Base-by-base conservation (phyloP, 2,329 filamentous ascomycete species). In the Fusarium tuaranense region DNA sequence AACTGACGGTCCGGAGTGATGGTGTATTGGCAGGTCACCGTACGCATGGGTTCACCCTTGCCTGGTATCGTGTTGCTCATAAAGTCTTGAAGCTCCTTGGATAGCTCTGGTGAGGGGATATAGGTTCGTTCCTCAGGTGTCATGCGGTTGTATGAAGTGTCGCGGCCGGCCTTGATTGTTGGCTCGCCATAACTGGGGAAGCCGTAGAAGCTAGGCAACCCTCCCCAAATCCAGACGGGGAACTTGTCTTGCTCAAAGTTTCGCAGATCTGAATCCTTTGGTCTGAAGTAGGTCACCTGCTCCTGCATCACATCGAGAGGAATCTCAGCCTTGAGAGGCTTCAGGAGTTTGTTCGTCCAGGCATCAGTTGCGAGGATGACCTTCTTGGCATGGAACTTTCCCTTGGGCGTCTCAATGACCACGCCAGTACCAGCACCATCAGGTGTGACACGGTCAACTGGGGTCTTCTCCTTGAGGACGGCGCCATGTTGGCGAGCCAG, bases 1-100 rank as follows among this genome's bases (percentile, higher is more conserved):
- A 79, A 77, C 32, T 78, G 78, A 2, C 78, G 71, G 25, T 75
- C 76, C 0, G 77, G 77, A 0, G 78, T 79, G 1, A 78, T 74
- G 0, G 77, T 71, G 12, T 79, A 79, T n/a, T 79, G 78, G 8
- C 78, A 79, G 1, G 78, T 79, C 10, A 79, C 66, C 5, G 78
- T 79, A 7, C 78, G 73, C 14, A 78, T 14, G 0, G 72, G 60
- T 8, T 65, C 20, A 1, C 34, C 76, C 59, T 67, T 74, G 5
- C n/a, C 16, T 0, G 69, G 74, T 27, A 75, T 75, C 3, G 75
- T 27, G 16, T 34, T 57, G 1, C 39, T n/a, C 69, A 75, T 70
- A 13, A 75, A 73, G 0, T 39, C 61, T 1, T 63, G 51, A 2
- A 75, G 27, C 7, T 75, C 66, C 2, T 68, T 62, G 3, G 68